Conservation (phyloP, 1,284 basidiomycete genomes). For the Trichosporon sp. region DNA sequence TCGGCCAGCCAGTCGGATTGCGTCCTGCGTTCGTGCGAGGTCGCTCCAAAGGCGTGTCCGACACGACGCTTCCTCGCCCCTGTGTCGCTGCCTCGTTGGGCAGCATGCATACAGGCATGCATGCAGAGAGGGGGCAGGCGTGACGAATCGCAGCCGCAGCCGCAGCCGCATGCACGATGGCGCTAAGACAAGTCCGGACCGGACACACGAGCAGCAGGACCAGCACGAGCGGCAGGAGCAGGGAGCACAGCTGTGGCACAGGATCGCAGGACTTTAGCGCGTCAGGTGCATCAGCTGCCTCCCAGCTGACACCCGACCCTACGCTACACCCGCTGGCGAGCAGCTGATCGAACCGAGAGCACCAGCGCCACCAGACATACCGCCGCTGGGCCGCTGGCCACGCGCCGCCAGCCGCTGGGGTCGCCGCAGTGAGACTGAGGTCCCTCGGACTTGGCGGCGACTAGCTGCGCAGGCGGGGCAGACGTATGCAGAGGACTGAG, state of each 20-base stretch:
- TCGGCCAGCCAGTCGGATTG: neutral
- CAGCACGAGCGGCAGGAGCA: no score
- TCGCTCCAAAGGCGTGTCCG: no score
- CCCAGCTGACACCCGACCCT: neutral
- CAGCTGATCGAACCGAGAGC: neutral
- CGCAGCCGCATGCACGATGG: no score
- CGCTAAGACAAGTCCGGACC: neutral
- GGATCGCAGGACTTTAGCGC: neutral
- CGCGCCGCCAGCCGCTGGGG: neutral
- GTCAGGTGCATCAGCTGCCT: neutral
- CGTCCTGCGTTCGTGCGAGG: no score
- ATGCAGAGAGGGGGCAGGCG: neutral
- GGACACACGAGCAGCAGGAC: neutral
- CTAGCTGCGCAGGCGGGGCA: no score
- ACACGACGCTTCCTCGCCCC: neutral
- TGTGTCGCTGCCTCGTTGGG: no score
- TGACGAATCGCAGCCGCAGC: no score
- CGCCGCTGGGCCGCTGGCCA: neutral
- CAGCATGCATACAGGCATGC: neutral
- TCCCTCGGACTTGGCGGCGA: neutral
- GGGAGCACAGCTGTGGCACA: no score
- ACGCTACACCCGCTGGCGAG: neutral
- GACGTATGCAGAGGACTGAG: no score
- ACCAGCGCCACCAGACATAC: neutral
- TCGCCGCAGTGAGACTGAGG: neutral